phyloP scores from a whole-genome alignment of 768 basidiomycete species.

The Termitomyces sp. region DNA sequence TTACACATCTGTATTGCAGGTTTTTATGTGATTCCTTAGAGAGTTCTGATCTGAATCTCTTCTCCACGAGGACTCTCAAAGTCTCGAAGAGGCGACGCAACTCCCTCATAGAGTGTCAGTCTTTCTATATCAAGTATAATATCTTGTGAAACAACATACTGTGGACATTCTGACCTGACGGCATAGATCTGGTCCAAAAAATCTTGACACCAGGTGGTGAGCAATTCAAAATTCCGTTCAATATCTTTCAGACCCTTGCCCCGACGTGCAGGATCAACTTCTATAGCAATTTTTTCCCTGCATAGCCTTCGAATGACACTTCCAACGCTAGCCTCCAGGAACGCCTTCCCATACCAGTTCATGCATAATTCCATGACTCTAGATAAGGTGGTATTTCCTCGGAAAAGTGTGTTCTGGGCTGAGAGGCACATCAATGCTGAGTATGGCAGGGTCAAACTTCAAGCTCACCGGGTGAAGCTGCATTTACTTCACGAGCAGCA shows the following conservation, averaged over 20 bases:
- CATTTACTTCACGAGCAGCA: constrained; percentile 68
- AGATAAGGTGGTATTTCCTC: constrained; percentile 63
- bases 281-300: constrained; percentile 71
- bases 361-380: constrained; percentile 80
- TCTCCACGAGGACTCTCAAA: constrained; percentile 70
- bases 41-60: constrained; percentile 46
- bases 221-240: constrained; percentile 62
- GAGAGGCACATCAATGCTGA: constrained; percentile 1
- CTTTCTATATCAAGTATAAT: neutral
- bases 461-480: constrained; percentile 57
- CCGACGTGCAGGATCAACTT: constrained; percentile 75
- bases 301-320: constrained; percentile 64
- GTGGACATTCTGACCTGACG: constrained; percentile 68
- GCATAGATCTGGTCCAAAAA: constrained; percentile 83
- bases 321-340: constrained; percentile 80
- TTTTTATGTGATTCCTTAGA: constrained; percentile 44
- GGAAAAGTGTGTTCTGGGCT: constrained; percentile 79
- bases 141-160: constrained; percentile 47
- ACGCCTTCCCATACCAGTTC: constrained; percentile 75
- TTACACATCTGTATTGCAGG: constrained; percentile 78
- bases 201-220: constrained; percentile 76
- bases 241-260: constrained; percentile 58
- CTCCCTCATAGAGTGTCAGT: constrained; percentile 44
- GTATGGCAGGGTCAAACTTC: neutral
- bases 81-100: constrained; percentile 67